Base-by-base conservation (phyloP, 495 filamentous ascomycete genomes). In the Podospora sp. region DNA sequence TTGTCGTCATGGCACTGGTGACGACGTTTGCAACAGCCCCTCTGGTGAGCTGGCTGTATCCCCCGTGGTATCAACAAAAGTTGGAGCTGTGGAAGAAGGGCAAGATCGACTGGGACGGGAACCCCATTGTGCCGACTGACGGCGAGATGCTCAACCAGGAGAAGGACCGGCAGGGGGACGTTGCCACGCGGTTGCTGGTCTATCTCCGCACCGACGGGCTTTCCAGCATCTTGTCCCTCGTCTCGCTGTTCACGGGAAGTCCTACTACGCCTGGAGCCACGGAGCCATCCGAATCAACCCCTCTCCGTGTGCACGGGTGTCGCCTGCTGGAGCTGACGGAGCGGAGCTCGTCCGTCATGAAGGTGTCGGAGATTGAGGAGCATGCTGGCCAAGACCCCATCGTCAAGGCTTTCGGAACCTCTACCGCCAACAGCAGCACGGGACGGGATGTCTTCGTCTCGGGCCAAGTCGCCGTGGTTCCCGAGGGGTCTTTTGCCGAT, bases 21-120 rank as follows among this genome's bases (percentile, higher is more conserved):
- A 97, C 93, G 2, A 97, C 94, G 0, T 94, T 97, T 68, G 81
- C 88, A 8, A 97, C 94, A 0, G 94, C 93, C 0, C 94, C 94
- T 0, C 72, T 97, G 21, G 91, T 89, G 24, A 82, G 83, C 5
- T 77, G 75, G 61, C 81, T 97, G n/a, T 97, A 97, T 72, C 94
- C 94, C n/a, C 86, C 84, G 2, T 92, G 85, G 88, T 97, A 97
- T 72, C 92, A 94, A 76, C 86, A 88, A 80, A 96, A 96, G 78
- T 81, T 96, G 14, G 91, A 91, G 21, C 85, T 90, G 16, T 97
- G 91, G 90, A 91, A 90, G 69, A 86, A 89, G 22, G 94, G 93
- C 22, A 92, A 97, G 73, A 95, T 96, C 57, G 91, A 97, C 74
- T 95, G 93, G 94, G 89, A 95, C 60, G 92, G 88, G 20, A 90